Evolutionary conservation across 768 basidiomycete genomes (phyloP).

Genomic region (Botryobasidium botryosum): DNA sequence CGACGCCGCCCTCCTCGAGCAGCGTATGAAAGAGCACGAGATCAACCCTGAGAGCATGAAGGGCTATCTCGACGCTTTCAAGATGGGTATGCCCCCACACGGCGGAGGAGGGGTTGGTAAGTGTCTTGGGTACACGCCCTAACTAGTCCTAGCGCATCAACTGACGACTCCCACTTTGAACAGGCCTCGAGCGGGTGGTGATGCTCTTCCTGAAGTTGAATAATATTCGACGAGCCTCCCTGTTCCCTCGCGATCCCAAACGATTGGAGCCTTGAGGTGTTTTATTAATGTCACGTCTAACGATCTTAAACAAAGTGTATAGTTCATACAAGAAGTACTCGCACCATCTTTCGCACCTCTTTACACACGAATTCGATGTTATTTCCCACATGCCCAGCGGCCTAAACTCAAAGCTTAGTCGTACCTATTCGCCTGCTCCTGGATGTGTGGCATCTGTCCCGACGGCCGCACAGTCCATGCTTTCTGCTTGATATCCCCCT

Average conservation of each 20-base stretch:
- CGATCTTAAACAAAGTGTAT: too few species aligned
- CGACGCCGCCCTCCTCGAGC: conserved; percentile 60
- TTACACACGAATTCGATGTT: too few species aligned
- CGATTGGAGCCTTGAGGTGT: conserved; percentile 65
- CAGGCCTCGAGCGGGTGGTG: conserved; percentile 73
- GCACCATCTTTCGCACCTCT: too few species aligned
- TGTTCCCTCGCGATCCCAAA: conserved; percentile 97
- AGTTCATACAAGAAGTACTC: too few species aligned
- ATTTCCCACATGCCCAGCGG: too few species aligned
- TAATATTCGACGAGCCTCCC: conserved; percentile 80
- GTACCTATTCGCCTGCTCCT: too few species aligned
- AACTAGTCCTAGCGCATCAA: background rate
- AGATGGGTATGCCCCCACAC: conserved; percentile 87
- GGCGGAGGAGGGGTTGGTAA: conserved; percentile 85
- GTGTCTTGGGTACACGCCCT: conserved; percentile 7
- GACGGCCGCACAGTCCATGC: too few species aligned
- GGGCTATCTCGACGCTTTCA: conserved; percentile 86
- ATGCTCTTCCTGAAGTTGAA: conserved; percentile 96
- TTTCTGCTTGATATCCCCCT: too few species aligned
- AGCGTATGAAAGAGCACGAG: conserved; percentile 74
- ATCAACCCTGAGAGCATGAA: conserved; percentile 88
- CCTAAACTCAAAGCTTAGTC: too few species aligned
- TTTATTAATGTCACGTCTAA: too few species aligned
- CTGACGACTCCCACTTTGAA: background rate
- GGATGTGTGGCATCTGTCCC: too few species aligned